Conservation (phyloP, 2,329 filamentous ascomycete genomes). For the Emericellopsis cladophorae region DNA sequence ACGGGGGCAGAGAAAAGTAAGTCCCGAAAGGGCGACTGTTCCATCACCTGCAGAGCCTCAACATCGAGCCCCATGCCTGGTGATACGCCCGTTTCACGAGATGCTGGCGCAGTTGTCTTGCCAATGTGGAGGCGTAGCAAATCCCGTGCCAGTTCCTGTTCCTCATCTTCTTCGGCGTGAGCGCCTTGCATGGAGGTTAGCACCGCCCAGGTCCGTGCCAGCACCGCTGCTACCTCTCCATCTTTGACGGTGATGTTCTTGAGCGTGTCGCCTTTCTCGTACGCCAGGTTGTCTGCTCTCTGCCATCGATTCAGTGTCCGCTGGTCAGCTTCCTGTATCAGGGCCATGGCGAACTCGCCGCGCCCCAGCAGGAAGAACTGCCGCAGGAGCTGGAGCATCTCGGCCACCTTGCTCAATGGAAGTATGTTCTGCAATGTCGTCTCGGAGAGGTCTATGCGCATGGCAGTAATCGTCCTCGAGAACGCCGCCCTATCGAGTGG, state of each 20-base stretch:
- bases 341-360: slow-evolving; percentile 80
- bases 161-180: slow-evolving; percentile 66
- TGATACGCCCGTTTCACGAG: too few species aligned
- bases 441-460: slow-evolving; percentile 70
- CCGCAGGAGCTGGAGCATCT: slow-evolving; percentile 64
- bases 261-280: slow-evolving; percentile 37
- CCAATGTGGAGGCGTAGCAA: slow-evolving; percentile 56
- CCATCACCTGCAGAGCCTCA: slow-evolving; percentile 21
- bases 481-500: slow-evolving; percentile 65
- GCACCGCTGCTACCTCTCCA: slow-evolving; percentile 66
- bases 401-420: slow-evolving; percentile 62
- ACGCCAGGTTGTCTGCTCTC: slow-evolving; percentile 44
- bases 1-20: slow-evolving; percentile 65
- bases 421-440: slow-evolving; percentile 74
- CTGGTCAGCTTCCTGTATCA: slow-evolving; percentile 77
- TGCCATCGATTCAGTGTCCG: slow-evolving; percentile 64
- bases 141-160: slow-evolving; percentile 70
- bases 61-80: slow-evolving; percentile 20
- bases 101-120: slow-evolving; percentile 20
- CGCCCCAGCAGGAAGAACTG: slow-evolving; percentile 80
- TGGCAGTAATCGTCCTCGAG: slow-evolving; percentile 58
- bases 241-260: slow-evolving; percentile 61
- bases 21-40: slow-evolving; percentile 57
- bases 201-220: slow-evolving; percentile 67
- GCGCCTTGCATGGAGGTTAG: slow-evolving; percentile 62